phyloP scores from a whole-genome alignment of 2,329 filamentous ascomycete genomes.

The Fusarium duplospermum region DNA sequence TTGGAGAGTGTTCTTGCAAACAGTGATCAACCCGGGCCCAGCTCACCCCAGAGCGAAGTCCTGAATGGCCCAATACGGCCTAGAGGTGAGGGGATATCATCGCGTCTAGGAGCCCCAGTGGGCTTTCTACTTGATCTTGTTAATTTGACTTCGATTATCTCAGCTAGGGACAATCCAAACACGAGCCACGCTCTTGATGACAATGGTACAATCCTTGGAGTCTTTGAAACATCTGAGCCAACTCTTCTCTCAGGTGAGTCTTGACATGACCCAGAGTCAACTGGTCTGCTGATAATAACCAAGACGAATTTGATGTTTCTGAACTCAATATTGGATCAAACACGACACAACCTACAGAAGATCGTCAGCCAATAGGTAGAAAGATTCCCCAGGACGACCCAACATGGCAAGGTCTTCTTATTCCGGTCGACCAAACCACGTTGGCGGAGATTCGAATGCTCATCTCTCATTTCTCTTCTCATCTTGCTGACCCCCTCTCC shows the following conservation, averaged over 20 bases:
- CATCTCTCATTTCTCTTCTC: background rate
- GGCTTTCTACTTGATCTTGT: no score
- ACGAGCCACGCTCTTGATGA: background rate
- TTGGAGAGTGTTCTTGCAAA: background rate
- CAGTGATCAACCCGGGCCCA: background rate
- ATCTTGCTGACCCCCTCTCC: background rate
- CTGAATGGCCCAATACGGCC: background rate
- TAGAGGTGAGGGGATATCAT: no score
- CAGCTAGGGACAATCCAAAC: background rate
- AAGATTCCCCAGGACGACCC: background rate
- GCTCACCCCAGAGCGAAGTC: background rate
- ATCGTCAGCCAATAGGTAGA: background rate
- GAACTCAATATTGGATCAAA: background rate
- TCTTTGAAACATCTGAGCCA: background rate
- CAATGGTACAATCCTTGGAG: background rate
- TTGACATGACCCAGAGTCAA: background rate
- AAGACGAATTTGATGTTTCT: background rate
- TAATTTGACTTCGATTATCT: background rate
- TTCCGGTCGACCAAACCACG: background rate
- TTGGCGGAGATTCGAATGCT: background rate
- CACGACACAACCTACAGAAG: background rate
- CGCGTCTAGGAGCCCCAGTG: no score
- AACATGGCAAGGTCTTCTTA: background rate
- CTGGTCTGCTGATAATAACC: background rate
- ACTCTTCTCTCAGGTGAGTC: background rate